A percentile compares a stretch with the other conserved stretches of the same genome.
phyloP scores from a whole-genome alignment of 164 flowering plant genomes.

The Warburgia ugandensis region DNA sequence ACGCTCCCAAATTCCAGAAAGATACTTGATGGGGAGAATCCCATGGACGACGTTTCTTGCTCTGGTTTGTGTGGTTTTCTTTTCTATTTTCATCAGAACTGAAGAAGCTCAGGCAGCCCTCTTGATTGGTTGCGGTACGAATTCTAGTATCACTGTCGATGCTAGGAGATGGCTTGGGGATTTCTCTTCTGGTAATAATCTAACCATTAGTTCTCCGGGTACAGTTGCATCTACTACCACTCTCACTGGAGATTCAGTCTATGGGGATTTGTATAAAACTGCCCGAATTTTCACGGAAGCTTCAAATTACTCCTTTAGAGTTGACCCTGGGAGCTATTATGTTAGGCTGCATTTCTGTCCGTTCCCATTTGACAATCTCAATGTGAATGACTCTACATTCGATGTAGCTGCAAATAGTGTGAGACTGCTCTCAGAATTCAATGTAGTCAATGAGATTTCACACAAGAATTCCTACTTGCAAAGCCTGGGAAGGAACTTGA shows the following conservation, averaged over 20 bases:
- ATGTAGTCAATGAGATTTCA: constrained; percentile 39
- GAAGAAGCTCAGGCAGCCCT: constrained; percentile 39
- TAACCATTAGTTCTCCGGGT: constrained; percentile 41
- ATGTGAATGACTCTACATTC: constrained; percentile 44
- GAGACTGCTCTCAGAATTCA: constrained; percentile 38
- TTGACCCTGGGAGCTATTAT: constrained; percentile 32
- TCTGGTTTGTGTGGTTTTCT: constrained; percentile 19
- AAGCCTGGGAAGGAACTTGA: constrained; percentile 26
- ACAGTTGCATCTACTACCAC: constrained; percentile 25
- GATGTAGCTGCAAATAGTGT: constrained; percentile 44
- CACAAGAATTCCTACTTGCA: constrained; percentile 29
- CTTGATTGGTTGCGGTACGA: constrained; percentile 56
- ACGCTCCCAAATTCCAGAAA: neutral
- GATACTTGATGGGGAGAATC: neutral
- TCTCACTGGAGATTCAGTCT: constrained; percentile 19
- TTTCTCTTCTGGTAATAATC: constrained; percentile 23
- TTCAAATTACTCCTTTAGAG: constrained; percentile 44
- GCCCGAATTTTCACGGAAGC: constrained; percentile 39
- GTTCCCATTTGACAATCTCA: constrained; percentile 26
- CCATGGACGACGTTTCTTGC: constrained; percentile 12
- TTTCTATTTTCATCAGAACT: constrained; percentile 13
- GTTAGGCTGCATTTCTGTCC: constrained; percentile 70
- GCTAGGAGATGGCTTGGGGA: constrained; percentile 78
- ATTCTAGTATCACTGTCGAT: constrained; percentile 36
- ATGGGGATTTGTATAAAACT: constrained; percentile 33